phyloP scores from a whole-genome alignment of 1,284 basidiomycete genomes.

The Heterobasidion annosum region DNA sequence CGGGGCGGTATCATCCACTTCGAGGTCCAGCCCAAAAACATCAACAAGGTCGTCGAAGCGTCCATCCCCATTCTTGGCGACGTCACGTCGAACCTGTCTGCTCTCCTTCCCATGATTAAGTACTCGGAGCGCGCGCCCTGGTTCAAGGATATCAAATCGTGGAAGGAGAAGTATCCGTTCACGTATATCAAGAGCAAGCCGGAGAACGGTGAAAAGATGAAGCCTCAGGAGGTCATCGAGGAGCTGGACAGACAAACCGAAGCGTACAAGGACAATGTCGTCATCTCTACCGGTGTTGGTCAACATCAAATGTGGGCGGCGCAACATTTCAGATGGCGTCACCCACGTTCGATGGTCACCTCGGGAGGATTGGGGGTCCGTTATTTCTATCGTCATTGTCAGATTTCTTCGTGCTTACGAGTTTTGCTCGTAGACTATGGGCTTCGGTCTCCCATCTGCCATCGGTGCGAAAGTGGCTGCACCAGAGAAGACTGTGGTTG shows the following conservation, averaged over 20 bases:
- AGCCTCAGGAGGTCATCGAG: conserved; percentile 96
- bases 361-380: conserved; percentile 93
- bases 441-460: conserved; percentile 90
- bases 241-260: conserved; percentile 77
- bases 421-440: conserved; percentile 71
- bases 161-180: conserved; percentile 91
- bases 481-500: conserved; percentile 89
- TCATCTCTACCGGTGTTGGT: conserved; percentile 92
- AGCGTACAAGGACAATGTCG: conserved; percentile 74
- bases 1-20: conserved; percentile 98
- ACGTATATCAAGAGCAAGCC: conserved; percentile 64
- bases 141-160: conserved; percentile 75
- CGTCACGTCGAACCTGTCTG: conserved; percentile 76
- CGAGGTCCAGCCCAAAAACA: conserved; percentile 97
- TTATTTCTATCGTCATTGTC: conserved; percentile 12
- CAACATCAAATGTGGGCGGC: conserved; percentile 99
- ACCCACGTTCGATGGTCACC: conserved; percentile 86
- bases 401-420: conserved; percentile 8
- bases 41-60: conserved; percentile 98
- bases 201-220: conserved; percentile 61
- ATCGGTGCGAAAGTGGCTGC: conserved; percentile 96
- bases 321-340: conserved; percentile 87
- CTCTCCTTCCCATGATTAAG: conserved; percentile 77
- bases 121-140: conserved; percentile 63
- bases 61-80: conserved; percentile 93